These are phyloP conservation scores for Amoebophrya sp. DNA, from an alignment of 169 alveolate genomes.

Conservation along the genomic window DNA sequence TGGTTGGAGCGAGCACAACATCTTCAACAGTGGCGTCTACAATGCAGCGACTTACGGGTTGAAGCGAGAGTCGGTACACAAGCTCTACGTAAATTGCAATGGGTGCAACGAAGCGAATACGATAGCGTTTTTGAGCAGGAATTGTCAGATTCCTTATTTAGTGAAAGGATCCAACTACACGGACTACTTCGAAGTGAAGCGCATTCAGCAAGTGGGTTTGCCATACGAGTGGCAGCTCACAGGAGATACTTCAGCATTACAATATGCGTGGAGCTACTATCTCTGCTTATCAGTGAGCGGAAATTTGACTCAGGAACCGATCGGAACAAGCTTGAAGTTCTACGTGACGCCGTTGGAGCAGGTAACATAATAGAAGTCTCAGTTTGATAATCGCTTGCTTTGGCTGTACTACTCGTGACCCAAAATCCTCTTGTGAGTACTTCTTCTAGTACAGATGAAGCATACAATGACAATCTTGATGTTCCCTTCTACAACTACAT, in stretches of 20 bases:
- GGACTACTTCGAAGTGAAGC: not conserved
- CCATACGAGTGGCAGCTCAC: not conserved
- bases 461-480: too few species aligned
- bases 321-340: not conserved
- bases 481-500: too few species aligned
- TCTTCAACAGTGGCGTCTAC: not conserved
- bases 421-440: too few species aligned
- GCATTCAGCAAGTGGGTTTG: not conserved
- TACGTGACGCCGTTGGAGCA: not conserved
- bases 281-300: not conserved
- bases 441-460: too few species aligned
- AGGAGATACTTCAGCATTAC: not conserved
- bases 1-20: not conserved
- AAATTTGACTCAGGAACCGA: not conserved
- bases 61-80: not conserved
- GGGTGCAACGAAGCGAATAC: not conserved
- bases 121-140: not conserved
- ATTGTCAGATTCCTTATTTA: not conserved
- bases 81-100: not conserved
- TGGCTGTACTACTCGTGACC: too few species aligned
- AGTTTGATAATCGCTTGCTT: too few species aligned
- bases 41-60: not conserved
- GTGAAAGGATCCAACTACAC: not conserved
- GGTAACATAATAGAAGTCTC: too few species aligned
- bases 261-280: not conserved